Evolutionary conservation across 306 rosid genomes (phyloP), one percentile per base, ranked within the genome.

Genomic region (Amphicarpaea edgeworthii): DNA sequence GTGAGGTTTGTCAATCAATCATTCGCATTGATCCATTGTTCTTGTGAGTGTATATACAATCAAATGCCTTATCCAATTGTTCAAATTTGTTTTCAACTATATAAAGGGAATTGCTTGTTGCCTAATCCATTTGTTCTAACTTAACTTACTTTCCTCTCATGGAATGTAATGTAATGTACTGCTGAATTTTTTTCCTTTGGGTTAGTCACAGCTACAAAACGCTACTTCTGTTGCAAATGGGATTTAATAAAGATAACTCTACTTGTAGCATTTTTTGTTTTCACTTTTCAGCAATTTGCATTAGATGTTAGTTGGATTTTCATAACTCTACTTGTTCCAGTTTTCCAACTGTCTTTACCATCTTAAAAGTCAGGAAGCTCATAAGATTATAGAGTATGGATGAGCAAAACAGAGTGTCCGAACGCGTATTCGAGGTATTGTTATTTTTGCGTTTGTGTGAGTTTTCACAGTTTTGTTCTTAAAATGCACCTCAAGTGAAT

Each of bases 1-100:
- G 30, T 62, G 42, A 75, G 60, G 5, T 75, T 72, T 77, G 41
- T 60, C 60, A 73, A 49, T 73, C 51, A 75, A 49, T 73, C 51
- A 75, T 76, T 73, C 8, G 24, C 73, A 43, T 77, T 67, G 60
- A 57, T 77, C 65, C 20, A 26, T 77, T 60, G 43, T 85, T 83
- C 76, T 81, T 63, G 70, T 70, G 77, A 88, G 73, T 81, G 90
- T 87, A 85, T 58, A 85, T 88, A 85, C 79, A 47, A 17, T 75
- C 83, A 21, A 68, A 65, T 82, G 50, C 30, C 50, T 40, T 62
- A 23, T 62, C 57, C 67, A 40, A 41, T 51, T 26, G 42, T 59
- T 45, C 51, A 41, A 53, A 55, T 80, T 26, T 5, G 34, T 24
- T 72, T 21, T 37, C n/a, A 71, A 42, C 50, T 73, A 20, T 73